These are phyloP conservation scores for Hypoxylon fuscum DNA, from an alignment of 495 filamentous ascomycete genomes.

Conservation along the genomic window DNA sequence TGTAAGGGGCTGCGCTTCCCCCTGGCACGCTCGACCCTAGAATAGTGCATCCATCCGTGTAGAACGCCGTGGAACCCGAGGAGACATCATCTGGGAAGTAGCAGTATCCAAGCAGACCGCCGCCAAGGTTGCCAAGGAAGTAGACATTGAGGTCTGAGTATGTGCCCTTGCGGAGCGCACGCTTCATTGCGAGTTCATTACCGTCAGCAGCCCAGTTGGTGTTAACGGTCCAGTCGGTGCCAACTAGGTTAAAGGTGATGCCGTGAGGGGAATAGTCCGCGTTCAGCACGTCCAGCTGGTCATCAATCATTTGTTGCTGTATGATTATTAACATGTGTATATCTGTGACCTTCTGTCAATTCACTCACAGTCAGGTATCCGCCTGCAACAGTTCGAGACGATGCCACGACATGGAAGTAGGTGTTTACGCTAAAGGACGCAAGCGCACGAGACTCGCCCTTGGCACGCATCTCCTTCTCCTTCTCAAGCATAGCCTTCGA, in stretches of 20 bases:
- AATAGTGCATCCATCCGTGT: conserved; percentile 68
- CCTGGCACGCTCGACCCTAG: conserved; percentile 63
- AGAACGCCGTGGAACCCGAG: conserved; percentile 50
- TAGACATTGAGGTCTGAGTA: conserved; percentile 72
- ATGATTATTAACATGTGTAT: conserved; percentile 14
- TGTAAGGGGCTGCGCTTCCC: conserved; percentile 60
- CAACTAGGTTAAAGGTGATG: conserved; percentile 62
- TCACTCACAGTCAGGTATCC: conserved; percentile 60
- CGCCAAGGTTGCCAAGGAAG: conserved; percentile 63
- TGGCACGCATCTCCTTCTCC: conserved; percentile 36
- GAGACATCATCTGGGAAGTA: conserved; percentile 54
- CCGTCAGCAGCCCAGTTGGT: conserved; percentile 61
- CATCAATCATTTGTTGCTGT: conserved; percentile 47
- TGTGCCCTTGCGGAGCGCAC: conserved; percentile 64
- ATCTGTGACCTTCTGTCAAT: conserved; percentile 22
- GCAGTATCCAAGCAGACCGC: conserved; percentile 65
- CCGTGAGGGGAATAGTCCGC: conserved; percentile 58
- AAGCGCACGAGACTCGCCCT: conserved; percentile 39
- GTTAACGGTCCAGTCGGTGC: conserved; percentile 66
- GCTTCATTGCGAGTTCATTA: conserved; percentile 65
- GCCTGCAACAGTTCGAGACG: conserved; percentile 51
- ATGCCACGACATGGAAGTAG: conserved; percentile 71
- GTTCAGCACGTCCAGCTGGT: conserved; percentile 61
- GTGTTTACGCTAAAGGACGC: conserved; percentile 57
- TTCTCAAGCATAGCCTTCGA: conserved; percentile 42